Evolutionary conservation across 257 asterid species (phyloP), one percentile per base, ranked within the genome.

Genomic region (Coffea canephora): DNA sequence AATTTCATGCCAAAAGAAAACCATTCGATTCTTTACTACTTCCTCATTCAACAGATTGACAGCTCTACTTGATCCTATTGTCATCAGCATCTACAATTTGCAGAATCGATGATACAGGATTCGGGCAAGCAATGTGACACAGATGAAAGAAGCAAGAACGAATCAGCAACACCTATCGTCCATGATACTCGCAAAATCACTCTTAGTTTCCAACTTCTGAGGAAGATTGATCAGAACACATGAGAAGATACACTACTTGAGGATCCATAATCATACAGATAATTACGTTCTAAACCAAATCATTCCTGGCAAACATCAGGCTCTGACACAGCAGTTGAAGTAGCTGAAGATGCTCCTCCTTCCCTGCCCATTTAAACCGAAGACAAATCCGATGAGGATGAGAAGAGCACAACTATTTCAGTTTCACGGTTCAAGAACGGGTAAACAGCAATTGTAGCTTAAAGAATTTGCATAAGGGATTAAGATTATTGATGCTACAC

Each of bases 311-410:
- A 55, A n/a, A n/a, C 23, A 54, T 92, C 87, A 94, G 23, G 97
- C 97, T 84, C 90, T 94, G 70, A 82, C 97, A 23, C 96, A 94
- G 82, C 98, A 94, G 85, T 91, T 94, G 85, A 94, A 92, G 90
- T 87, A 94, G 81, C 96, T 86, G 83, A 92, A 91, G 84, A 94
- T 83, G 88, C 94, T 91, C 81, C 98, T 91, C 88, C 97, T 88
- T 14, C 88, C 85, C 98, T 92, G 96, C 61, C 50, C 27, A 82
- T 74, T 9, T 65, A 43, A n/a, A 82, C 21, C 54, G 57, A 69
- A 10, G 73, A 66, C 41, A 27, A 65, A 46, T 15, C 3, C 31
- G 8, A 73, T 80, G 39, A 13, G 76, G 41, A 75, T 69, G n/a
- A 4, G 8, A 62, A 23, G 74, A 21, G 52, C 25, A 49, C 25